Conservation (phyloP, 257 asterid species). For the Thymus quinquecostatus region DNA sequence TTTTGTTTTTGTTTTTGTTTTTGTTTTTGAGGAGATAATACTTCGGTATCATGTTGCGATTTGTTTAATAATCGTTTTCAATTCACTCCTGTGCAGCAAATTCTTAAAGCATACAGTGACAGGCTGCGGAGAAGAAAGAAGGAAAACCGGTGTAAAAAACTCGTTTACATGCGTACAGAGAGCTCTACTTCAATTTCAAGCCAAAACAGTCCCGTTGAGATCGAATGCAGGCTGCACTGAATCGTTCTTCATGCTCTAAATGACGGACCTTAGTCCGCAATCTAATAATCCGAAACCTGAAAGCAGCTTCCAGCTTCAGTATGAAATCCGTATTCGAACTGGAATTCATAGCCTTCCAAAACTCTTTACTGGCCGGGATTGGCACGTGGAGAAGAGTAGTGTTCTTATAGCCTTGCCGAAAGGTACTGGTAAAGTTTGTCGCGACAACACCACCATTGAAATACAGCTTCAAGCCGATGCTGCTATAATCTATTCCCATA, state of each 20-base stretch:
- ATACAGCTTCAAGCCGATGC: conserved; percentile 31
- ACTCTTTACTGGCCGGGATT: conserved; percentile 23
- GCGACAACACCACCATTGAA: conserved; percentile 29
- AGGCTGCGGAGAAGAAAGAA: background rate
- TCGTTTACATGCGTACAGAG: background rate
- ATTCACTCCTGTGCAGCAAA: background rate
- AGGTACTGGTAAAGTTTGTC: conserved; percentile 31
- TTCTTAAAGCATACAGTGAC: background rate
- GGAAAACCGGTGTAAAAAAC: conserved; percentile 19
- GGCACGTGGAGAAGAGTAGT: conserved; percentile 30
- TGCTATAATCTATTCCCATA: conserved; percentile 42
- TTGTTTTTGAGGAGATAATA: too few species aligned
- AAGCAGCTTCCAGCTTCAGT: conserved; percentile 43
- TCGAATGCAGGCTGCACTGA: conserved; percentile 16
- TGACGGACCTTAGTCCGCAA: conserved; percentile 56
- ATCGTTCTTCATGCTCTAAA: conserved; percentile 36
- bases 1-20: too few species aligned
- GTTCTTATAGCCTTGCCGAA: conserved; percentile 44
- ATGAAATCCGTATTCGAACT: conserved; percentile 11
- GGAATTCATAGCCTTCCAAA: conserved; percentile 19
- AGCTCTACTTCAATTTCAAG: conserved; percentile 20
- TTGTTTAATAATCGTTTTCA: background rate
- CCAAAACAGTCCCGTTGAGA: conserved; percentile 33
- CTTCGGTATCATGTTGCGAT: background rate
- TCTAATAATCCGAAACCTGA: conserved; percentile 47